Evolutionary conservation across 106 monocot genomes (phyloP).

Genomic region (Chionographis japonica): DNA sequence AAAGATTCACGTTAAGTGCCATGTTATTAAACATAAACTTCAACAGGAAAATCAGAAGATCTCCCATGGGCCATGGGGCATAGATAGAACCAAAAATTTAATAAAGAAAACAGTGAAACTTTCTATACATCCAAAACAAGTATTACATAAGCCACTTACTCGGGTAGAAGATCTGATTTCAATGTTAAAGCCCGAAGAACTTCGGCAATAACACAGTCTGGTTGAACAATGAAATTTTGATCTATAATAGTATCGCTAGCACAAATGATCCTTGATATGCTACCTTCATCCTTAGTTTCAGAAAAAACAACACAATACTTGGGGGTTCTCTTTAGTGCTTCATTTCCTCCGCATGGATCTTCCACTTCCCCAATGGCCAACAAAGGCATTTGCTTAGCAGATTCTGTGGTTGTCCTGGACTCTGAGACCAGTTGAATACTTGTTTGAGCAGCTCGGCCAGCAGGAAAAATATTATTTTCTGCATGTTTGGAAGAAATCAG

Average conservation of each 20-base stretch:
- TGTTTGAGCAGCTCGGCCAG: constrained; percentile 2
- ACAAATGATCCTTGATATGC: constrained; percentile 42
- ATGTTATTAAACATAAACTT: background rate
- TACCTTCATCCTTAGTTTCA: constrained; percentile 29
- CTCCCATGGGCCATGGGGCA: background rate
- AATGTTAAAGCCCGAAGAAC: constrained; percentile 27
- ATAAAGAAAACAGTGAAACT: background rate
- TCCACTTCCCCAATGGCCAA: constrained; percentile 1
- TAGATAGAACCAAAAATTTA: background rate
- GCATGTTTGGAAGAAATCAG: constrained; percentile 1
- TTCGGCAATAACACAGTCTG: constrained; percentile 11
- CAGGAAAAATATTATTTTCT: constrained; percentile 1
- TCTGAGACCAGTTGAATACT: background rate
- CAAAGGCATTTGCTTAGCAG: background rate
- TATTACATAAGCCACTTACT: constrained; percentile 44
- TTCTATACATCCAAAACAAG: background rate
- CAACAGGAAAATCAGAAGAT: background rate
- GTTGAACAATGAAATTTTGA: constrained; percentile 8
- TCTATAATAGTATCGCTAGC: constrained; percentile 13
- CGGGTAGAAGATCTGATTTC: constrained; percentile 37
- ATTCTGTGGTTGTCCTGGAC: background rate
- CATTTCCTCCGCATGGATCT: background rate
- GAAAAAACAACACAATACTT: constrained; percentile 33
- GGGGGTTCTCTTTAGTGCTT: constrained; percentile 3
- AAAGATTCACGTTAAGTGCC: background rate